These are phyloP conservation scores for Pulveroboletus frians DNA, from an alignment of 768 basidiomycete genomes.

Conservation along the genomic window DNA sequence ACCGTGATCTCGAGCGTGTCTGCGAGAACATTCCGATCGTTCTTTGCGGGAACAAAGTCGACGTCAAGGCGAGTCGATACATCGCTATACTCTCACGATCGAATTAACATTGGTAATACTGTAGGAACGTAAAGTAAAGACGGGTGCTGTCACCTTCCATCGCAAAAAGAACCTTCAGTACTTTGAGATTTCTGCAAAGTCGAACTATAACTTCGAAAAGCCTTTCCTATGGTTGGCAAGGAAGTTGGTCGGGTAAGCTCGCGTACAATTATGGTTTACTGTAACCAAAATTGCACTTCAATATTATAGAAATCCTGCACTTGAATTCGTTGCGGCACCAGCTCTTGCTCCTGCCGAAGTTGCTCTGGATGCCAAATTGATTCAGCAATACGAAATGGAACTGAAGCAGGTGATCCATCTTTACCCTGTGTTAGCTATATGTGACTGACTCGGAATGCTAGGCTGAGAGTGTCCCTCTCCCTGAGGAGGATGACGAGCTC, in stretches of 20 bases:
- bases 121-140: conserved; percentile 99
- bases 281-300: neutral
- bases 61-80: conserved; percentile 77
- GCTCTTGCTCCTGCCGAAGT: conserved; percentile 95
- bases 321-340: conserved; percentile 96
- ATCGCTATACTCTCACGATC: neutral
- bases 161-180: conserved; percentile 99
- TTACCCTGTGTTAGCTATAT: neutral
- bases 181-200: conserved; percentile 99
- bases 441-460: conserved; percentile 27
- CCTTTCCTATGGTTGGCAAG: conserved; percentile 99
- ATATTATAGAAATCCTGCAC: conserved; percentile 59
- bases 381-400: conserved; percentile 76
- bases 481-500: conserved; percentile 94
- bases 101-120: conserved; percentile 7
- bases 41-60: conserved; percentile 99
- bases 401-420: conserved; percentile 51
- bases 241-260: conserved; percentile 89
- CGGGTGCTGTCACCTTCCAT: conserved; percentile 97
- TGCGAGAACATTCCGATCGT: conserved; percentile 99
- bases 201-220: conserved; percentile 99
- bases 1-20: conserved; percentile 98
- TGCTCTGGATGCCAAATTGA: conserved; percentile 69
- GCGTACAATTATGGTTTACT: neutral
- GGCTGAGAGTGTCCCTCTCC: conserved; percentile 91